These are phyloP conservation scores for Cryphonectria carpinicola DNA, from an alignment of 2,329 filamentous ascomycete species.

Conservation along the genomic window DNA sequence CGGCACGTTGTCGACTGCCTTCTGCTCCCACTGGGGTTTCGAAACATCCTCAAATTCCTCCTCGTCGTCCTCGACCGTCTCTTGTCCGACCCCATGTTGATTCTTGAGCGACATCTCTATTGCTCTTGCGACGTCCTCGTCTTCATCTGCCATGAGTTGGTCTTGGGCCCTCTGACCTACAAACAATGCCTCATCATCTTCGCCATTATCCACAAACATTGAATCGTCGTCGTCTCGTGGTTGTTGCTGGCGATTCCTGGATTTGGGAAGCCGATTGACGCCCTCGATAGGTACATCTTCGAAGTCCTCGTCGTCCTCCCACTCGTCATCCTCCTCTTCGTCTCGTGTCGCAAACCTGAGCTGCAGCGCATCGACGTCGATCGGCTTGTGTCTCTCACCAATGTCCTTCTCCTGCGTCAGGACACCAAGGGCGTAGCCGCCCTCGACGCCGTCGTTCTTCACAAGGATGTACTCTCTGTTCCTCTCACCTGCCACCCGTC, in stretches of 20 bases:
- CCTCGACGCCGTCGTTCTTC: slow-evolving; percentile 92
- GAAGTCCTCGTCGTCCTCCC: slow-evolving; percentile 79
- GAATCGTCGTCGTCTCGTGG: slow-evolving; percentile 49
- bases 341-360: slow-evolving; percentile 61
- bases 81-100: slow-evolving; percentile 50
- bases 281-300: slow-evolving; percentile 94
- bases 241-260: slow-evolving; percentile 26
- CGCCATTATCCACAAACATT: slow-evolving; percentile 55
- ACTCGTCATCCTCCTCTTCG: slow-evolving; percentile 62
- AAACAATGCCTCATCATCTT: slow-evolving; percentile 38
- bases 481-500: slow-evolving; percentile 79
- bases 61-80: slow-evolving; percentile 43
- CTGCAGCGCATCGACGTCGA: slow-evolving; percentile 78
- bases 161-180: slow-evolving; percentile 37
- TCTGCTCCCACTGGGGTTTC: slow-evolving; percentile 61
- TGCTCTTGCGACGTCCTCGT: slow-evolving; percentile 73
- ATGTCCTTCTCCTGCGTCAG: slow-evolving; percentile 83
- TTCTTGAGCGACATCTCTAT: slow-evolving; percentile 83
- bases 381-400: slow-evolving; percentile 82
- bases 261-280: slow-evolving; percentile 78
- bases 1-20: slow-evolving; percentile 50
- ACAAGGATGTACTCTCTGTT: slow-evolving; percentile 94
- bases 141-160: slow-evolving; percentile 40
- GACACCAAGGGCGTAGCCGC: slow-evolving; percentile 93
- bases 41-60: slow-evolving; percentile 56